A percentile compares a stretch with the other conserved stretches of the same genome.
These are phyloP conservation scores for Colletotrichum brevisporum DNA, from an alignment of 2,329 filamentous ascomycete species.

Conservation along the genomic window DNA sequence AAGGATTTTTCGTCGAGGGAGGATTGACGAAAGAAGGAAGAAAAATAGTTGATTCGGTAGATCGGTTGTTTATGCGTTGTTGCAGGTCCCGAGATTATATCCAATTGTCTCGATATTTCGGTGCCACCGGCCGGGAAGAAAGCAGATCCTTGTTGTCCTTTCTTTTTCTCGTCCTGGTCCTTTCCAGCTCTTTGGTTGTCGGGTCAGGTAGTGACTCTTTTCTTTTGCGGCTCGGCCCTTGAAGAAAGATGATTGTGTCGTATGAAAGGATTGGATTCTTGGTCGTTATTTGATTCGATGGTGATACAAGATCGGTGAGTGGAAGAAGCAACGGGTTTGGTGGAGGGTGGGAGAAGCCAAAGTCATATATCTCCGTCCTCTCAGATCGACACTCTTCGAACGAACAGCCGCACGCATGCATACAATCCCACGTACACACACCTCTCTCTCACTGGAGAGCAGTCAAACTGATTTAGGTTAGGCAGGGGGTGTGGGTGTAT, in stretches of 20 bases:
- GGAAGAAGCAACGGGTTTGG: conserved; percentile 9
- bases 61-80: conserved; percentile 1
- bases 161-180: conserved; percentile 5
- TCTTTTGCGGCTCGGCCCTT: conserved; percentile 24
- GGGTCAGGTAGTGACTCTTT: not conserved
- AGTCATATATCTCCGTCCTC: conserved; percentile 36
- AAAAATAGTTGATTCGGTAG: too few species aligned
- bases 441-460: too few species aligned
- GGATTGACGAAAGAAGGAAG: too few species aligned
- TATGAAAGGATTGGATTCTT: conserved; percentile 9
- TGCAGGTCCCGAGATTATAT: not conserved
- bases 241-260: not conserved
- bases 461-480: too few species aligned
- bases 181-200: conserved; percentile 35
- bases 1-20: conserved; percentile 1
- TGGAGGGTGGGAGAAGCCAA: conserved; percentile 24
- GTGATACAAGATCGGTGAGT: conserved; percentile 3
- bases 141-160: conserved; percentile 25
- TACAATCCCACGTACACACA: too few species aligned
- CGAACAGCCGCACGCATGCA: not conserved
- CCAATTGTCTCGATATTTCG: conserved; percentile 13
- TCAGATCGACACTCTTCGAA: conserved; percentile 14
- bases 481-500: conserved; percentile 1
- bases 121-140: conserved; percentile 10
- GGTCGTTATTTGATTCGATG: not conserved